Evolutionary conservation across 768 basidiomycete genomes (phyloP).

Genomic region (Mycena maculata): DNA sequence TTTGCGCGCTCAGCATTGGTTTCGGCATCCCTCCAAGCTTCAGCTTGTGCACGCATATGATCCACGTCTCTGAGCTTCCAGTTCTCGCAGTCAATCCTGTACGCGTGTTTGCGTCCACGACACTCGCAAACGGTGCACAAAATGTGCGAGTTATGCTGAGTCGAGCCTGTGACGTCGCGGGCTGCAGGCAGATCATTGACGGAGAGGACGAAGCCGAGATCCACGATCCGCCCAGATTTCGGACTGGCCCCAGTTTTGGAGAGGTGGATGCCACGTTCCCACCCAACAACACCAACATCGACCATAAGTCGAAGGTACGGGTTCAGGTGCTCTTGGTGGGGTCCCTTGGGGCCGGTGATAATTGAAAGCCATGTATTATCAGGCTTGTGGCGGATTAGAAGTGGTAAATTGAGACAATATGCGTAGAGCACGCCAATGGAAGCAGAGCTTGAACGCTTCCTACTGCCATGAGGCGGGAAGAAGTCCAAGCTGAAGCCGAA

Average conservation of each 20-base stretch:
- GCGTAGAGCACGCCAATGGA: slow-evolving; percentile 42
- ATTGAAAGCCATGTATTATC: slow-evolving; percentile 44
- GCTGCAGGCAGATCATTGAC: slow-evolving; percentile 43
- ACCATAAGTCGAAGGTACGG: slow-evolving; percentile 41
- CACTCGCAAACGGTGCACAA: slow-evolving; percentile 42
- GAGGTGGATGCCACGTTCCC: slow-evolving; percentile 29
- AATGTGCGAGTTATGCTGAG: slow-evolving; percentile 28
- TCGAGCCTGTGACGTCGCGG: slow-evolving; percentile 39
- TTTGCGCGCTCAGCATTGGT: slow-evolving; percentile 21
- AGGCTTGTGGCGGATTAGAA: slow-evolving; percentile 37
- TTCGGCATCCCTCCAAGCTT: slow-evolving; percentile 14
- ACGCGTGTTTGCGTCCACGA: slow-evolving; percentile 10
- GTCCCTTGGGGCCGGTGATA: slow-evolving; percentile 40
- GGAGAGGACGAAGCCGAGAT: slow-evolving; percentile 21
- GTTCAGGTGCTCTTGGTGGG: slow-evolving; percentile 37
- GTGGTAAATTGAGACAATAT: slow-evolving; percentile 42
- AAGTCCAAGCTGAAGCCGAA: slow-evolving; percentile 41
- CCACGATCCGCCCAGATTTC: neutral
- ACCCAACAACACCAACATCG: slow-evolving; percentile 34
- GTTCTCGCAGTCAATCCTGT: slow-evolving; percentile 19
- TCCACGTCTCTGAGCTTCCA: slow-evolving; percentile 21
- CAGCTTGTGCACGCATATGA: slow-evolving; percentile 26
- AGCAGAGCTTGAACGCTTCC: slow-evolving; percentile 20
- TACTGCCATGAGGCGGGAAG: slow-evolving; percentile 41
- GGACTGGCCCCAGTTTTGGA: slow-evolving; percentile 18